Evolutionary conservation across 2,329 filamentous ascomycete genomes (phyloP).

Genomic region (Fusarium nurragi): DNA sequence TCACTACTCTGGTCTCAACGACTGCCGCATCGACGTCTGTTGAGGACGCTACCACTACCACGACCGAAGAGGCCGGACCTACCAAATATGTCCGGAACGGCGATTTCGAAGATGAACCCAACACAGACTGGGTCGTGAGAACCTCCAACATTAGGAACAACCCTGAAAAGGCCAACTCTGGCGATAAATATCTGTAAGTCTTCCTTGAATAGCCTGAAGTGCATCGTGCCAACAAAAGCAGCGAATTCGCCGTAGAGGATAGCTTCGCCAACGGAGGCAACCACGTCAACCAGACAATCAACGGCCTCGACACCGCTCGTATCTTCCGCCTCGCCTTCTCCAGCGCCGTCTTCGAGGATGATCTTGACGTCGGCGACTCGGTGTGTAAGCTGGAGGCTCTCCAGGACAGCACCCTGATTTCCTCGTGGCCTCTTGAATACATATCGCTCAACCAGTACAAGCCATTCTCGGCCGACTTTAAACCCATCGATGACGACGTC

Average conservation of each 20-base stretch:
- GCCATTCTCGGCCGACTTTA: accelerated
- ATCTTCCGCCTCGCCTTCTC: background rate
- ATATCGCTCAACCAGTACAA: background rate
- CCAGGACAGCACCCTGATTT: accelerated
- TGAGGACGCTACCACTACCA: background rate
- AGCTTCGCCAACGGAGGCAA: background rate
- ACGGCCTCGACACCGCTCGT: accelerated
- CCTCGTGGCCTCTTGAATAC: background rate
- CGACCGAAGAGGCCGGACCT: accelerated
- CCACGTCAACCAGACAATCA: conserved; percentile 1
- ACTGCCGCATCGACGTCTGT: background rate
- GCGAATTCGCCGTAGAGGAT: background rate
- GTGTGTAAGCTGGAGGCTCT: background rate
- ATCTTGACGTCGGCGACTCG: accelerated
- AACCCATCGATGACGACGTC: background rate
- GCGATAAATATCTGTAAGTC: background rate
- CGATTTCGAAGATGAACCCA: background rate
- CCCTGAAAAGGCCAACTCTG: background rate
- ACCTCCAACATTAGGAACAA: background rate
- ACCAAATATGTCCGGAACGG: background rate
- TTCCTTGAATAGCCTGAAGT: accelerated
- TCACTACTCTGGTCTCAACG: background rate
- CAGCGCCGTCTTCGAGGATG: background rate
- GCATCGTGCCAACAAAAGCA: background rate
- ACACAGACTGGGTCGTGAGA: background rate